Percentiles rank a stretch among this genome's conserved stretches.
Conservation (phyloP, 441 rosid genomes). For the Euphorbia corollata region DNA sequence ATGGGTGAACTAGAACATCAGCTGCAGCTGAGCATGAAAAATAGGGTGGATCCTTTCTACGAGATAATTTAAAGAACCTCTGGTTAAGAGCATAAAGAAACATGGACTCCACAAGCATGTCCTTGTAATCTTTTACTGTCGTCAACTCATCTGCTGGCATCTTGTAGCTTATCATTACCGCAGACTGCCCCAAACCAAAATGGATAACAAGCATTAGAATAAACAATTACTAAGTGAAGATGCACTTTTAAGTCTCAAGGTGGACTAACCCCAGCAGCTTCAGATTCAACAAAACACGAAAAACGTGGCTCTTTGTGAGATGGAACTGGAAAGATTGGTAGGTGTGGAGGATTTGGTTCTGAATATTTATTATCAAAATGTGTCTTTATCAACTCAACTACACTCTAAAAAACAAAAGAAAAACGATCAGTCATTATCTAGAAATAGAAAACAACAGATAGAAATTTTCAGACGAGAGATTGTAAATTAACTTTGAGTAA, state of each 20-base stretch:
- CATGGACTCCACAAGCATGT: slow-evolving; percentile 82
- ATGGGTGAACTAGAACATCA: slow-evolving; percentile 67
- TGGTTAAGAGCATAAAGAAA: slow-evolving; percentile 85
- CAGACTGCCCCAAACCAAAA: slow-evolving; percentile 53
- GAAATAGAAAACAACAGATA: not conserved
- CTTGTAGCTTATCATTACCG: slow-evolving; percentile 90
- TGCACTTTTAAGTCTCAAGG: slow-evolving; percentile 7
- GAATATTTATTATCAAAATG: slow-evolving; percentile 60
- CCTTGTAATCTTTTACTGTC: slow-evolving; percentile 74
- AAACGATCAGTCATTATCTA: not conserved
- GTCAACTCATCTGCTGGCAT: slow-evolving; percentile 66
- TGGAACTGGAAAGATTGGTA: slow-evolving; percentile 67
- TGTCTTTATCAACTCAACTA: slow-evolving; percentile 69
- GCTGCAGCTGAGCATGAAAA: slow-evolving; percentile 88
- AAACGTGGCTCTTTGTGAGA: slow-evolving; percentile 68
- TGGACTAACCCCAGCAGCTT: slow-evolving; percentile 81
- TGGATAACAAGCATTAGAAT: slow-evolving; percentile 15
- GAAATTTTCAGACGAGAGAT: not conserved
- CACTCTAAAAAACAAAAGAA: slow-evolving; percentile 38
- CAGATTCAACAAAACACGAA: slow-evolving; percentile 82
- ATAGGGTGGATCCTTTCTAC: slow-evolving; percentile 74
- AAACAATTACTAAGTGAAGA: not conserved
- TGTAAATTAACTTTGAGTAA: slow-evolving; percentile 17
- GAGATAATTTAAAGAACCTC: slow-evolving; percentile 84
- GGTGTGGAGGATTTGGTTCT: slow-evolving; percentile 36